Evolutionary conservation across 2,329 filamentous ascomycete species (phyloP), one percentile per base, ranked within the genome.

Genomic region (Penicillium corylophilum): DNA sequence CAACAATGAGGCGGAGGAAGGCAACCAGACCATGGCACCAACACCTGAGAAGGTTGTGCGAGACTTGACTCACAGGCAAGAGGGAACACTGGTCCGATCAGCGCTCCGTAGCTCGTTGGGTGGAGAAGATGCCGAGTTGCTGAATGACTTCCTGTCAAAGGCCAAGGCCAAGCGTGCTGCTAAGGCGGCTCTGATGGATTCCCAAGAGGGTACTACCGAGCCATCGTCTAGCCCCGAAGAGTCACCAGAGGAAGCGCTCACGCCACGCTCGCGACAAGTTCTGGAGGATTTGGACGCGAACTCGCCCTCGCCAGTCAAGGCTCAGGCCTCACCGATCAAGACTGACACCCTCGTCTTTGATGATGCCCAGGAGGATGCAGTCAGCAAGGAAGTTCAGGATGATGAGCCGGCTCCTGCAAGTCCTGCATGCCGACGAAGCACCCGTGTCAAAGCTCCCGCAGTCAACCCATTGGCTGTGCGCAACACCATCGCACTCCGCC

Each of bases 401-500:
- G 45, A 53, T 15, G 64, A 65, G 26, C 38, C 50, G 18, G 46
- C 56, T 2, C 52, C 64, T 20, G 56, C 58, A 39, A 70, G 68
- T 46, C 64, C 70, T 20, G 55, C 57, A 18, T 54, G 46, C 47
- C 70, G 74, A 48, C 66, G 74, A 39, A 75, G 73, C 58, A 68
- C 66, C 42, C 67, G 74, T 46, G 57, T 44, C 61, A 63, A 66
- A 64, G 53, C 53, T 56, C 36, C 54, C 60, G 44, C 57, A 62
- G 53, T 54, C 6, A 56, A 61, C 23, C 55, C 54, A 16, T 62
- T 66, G 15, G 54, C 59, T 13, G 57, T 70, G 35, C 72, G 71
- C 46, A 73, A 69, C 43, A 67, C 67, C 6, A 71, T 76, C 44
- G 66, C 74, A 4, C 67, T 77, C 18, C 74, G 74, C 44, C 72